Base-by-base conservation (phyloP, 2,329 filamentous ascomycete species). In the Cercospora sojina region DNA sequence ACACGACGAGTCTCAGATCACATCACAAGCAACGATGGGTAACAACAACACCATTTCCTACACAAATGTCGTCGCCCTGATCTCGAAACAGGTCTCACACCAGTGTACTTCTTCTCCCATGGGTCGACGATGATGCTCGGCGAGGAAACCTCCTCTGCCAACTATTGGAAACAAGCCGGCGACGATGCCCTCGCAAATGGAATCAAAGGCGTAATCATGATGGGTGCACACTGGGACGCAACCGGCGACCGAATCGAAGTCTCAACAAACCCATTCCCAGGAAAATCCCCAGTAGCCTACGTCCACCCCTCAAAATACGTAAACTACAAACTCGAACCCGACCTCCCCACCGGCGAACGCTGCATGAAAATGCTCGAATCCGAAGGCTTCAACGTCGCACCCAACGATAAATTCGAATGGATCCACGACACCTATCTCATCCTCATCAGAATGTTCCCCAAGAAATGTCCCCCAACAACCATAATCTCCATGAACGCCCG, bases 121-220 rank as follows among this genome's bases (percentile, higher is more conserved):
- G 88, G 88, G 73, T 89, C 87, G 13, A 90, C 88, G 43, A 90
- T 89, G 87, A 90, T 90, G 88, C 79, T 90, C 13, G 88, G 87
- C 38, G 88, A 90, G 73, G 84, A 88, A 71, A 86, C 84, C 13
- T 76, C 79, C 2, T 88, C 87, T 0, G 87, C 87, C 10, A 81
- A 82, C 20, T 90, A 89, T 77, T 90, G 88, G 88, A 88, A 88
- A 74, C 81, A 84, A 68, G 86, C 84, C 71, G 88, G 88, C 57
- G 86, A 90, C 69, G 85, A 86, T 67, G 88, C 88, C 2, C 81
- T 89, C 5, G 83, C 81, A 5, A 78, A 86, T 66, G 83, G 83
- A 13, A 82, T 90, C 75, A 86, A 89, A 76, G 85, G 87, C 43
- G 79, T 90, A 2, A 79, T 90, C 35, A 88, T 90, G 74, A 90